Base-by-base conservation (phyloP, 371 early-diverging fungal genomes). In the Rhizopus arrhizus region DNA sequence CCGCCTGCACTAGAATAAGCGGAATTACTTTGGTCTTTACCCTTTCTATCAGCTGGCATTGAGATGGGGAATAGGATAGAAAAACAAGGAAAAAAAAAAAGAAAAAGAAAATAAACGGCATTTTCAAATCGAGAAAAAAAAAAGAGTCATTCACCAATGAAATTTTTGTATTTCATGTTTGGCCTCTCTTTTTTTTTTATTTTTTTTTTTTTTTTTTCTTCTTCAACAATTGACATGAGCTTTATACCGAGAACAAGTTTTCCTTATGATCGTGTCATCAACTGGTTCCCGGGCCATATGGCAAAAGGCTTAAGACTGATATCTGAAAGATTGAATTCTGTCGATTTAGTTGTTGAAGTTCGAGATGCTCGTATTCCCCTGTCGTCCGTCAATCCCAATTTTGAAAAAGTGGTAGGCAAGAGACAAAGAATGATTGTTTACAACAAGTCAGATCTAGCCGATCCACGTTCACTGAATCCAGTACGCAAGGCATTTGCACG, bases 281-380 rank as follows among this genome's bases (percentile, higher is more conserved):
- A 91, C 66, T 98, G 98, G 97, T 95, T 91, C 74, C 97, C 97
- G 4, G 91, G 91, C 0, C 98, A 98, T 69, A 96, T 96, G 93
- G 85, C 88, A 62, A 90, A 90, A 65, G 94, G 95, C 0, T 68
- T 97, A 29, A 82, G 90, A 34, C 69, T 87, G 35, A 92, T 94
- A 48, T 78, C 85, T 12, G 87, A 89, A 55, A 80, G 81, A 41
- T 62, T 94, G 56, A 85, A 86, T 59, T 66, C 83, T 0, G 89
- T 96, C 15, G 95, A 96, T 78, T 74, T 95, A 1, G 81, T 98
- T 13, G 83, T 98, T 8, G 98, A 98, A 73, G 92, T 92, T 1
- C 86, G 98, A 32, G 98, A 98, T 74, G 94, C 96, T 10, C 82
- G 95, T 50, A 91, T 96, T 52, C 98, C 98, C 5, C 68, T 98